Evolutionary conservation across 345 rosid genomes (phyloP).

Genomic region (Populus pruinosa): DNA sequence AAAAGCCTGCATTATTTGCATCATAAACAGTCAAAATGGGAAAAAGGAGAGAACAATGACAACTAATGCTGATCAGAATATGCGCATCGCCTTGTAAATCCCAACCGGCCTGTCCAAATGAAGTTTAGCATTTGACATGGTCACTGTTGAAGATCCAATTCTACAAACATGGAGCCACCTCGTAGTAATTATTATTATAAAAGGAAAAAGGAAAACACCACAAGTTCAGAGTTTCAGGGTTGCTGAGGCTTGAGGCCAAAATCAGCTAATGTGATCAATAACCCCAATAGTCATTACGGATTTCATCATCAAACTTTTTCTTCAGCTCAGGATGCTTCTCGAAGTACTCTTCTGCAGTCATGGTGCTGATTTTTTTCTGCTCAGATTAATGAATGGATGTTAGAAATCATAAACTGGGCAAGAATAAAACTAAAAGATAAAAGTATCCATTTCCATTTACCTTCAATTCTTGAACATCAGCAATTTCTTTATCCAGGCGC

Average conservation of each 20-base stretch:
- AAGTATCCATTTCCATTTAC: constrained; percentile 27
- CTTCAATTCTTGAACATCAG: constrained; percentile 83
- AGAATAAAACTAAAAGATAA: background rate
- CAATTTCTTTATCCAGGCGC: constrained; percentile 79
- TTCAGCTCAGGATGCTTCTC: constrained; percentile 92
- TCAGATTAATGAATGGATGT: background rate
- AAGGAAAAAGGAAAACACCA: background rate
- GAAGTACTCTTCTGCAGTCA: constrained; percentile 98
- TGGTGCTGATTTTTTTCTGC: constrained; percentile 93
- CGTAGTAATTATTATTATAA: background rate
- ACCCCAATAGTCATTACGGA: constrained; percentile 94
- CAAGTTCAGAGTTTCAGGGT: background rate
- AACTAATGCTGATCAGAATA: background rate
- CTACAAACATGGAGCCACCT: constrained; percentile 4
- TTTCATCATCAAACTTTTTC: constrained; percentile 94
- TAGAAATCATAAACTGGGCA: background rate
- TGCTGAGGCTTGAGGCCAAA: background rate
- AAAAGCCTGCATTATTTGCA: background rate
- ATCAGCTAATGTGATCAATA: constrained; percentile 26
- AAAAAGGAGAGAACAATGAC: background rate
- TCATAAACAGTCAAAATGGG: background rate
- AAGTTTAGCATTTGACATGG: background rate
- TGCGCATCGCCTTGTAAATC: background rate
- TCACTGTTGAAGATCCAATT: background rate
- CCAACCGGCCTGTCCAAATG: background rate